Evolutionary conservation across 805 yeast genomes (phyloP), one percentile per base, ranked within the genome.

Genomic region (Wickerhamomyces sydowiorum): DNA sequence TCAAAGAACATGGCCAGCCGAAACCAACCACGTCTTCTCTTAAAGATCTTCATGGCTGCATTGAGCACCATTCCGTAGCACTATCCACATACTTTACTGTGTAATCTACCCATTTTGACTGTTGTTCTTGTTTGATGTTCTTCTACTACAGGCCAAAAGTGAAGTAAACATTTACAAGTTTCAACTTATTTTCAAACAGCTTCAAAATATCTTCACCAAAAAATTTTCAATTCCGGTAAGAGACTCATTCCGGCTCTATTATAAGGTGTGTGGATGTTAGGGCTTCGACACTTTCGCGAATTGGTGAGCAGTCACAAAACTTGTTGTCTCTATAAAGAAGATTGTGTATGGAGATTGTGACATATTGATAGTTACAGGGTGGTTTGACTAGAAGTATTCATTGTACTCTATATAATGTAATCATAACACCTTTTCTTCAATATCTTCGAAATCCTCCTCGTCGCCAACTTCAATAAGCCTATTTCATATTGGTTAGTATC

Each of bases 21-120:
- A 29, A 18, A 30, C 15, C 14, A 30, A 17, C 12, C 33, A 30
- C 9, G 33, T 30, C 33, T 30, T 30, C 33, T 30, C 33, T 30
- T 18, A 28, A 28, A 8, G 27, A 24, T 24, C 27, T 24, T 24
- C 27, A 24, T 39, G 40, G 41, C 41, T 46, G 27, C 12, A 8
- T 24, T 24, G 27, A 24, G 27, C 27, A 12, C 8, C 27, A 12
- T 15, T 22, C 23, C 12, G 14, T 35, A 21, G 12, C 19, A 15
- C 20, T 41, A 47, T 44, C 45, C 51, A 85, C 95, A 79, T 85
- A 86, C 95, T 73, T 86, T 76, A 77, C 96, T 86, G 88, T 91
- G 98, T 90, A 91, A 82, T 80, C 99, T 96, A 90, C 96, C 99
- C 99, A 91, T 91, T 72, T 78, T 86, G 81, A 74, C 65, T 69